These are phyloP conservation scores for Umbelopsis vinacea DNA, from an alignment of 192 early-diverging fungal species.

Conservation along the genomic window DNA sequence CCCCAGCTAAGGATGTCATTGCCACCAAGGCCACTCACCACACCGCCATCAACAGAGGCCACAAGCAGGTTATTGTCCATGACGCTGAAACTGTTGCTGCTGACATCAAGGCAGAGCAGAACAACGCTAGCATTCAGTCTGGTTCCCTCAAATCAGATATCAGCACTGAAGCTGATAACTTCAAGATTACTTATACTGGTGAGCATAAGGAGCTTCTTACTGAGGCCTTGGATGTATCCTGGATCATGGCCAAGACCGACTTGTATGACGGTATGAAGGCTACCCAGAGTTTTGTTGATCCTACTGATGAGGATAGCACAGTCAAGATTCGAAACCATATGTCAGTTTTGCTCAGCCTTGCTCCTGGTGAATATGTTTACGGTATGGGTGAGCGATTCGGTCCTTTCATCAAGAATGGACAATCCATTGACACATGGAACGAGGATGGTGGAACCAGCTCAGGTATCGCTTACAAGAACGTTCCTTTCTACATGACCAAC, in stretches of 20 bases:
- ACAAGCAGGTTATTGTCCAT: not conserved
- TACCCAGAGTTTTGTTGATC: constrained; percentile 3
- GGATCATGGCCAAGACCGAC: constrained; percentile 5
- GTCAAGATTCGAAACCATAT: constrained; percentile 14
- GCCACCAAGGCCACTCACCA: constrained; percentile 6
- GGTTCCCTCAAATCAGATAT: not conserved
- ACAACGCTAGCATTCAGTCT: not conserved
- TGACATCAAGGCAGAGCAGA: not conserved
- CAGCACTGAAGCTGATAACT: not conserved
- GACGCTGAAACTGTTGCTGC: not conserved
- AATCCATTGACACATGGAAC: constrained; percentile 21
- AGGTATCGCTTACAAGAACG: constrained; percentile 18
- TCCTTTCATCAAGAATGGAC: constrained; percentile 17
- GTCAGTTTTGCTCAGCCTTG: constrained; percentile 7
- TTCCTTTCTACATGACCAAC: constrained; percentile 24
- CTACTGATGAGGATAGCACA: not conserved
- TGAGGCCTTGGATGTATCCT: constrained; percentile 15
- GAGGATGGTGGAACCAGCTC: constrained; percentile 24
- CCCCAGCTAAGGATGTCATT: constrained; percentile 18
- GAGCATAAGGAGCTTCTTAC: not conserved
- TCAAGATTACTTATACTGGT: constrained; percentile 18
- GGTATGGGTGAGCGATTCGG: constrained; percentile 17
- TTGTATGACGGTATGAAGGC: constrained; percentile 21
- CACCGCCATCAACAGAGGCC: not conserved
- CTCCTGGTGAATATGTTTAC: constrained; percentile 22